phyloP scores from a whole-genome alignment of 225 moss, liverwort and hornwort species.

The Bryum argenteum region DNA sequence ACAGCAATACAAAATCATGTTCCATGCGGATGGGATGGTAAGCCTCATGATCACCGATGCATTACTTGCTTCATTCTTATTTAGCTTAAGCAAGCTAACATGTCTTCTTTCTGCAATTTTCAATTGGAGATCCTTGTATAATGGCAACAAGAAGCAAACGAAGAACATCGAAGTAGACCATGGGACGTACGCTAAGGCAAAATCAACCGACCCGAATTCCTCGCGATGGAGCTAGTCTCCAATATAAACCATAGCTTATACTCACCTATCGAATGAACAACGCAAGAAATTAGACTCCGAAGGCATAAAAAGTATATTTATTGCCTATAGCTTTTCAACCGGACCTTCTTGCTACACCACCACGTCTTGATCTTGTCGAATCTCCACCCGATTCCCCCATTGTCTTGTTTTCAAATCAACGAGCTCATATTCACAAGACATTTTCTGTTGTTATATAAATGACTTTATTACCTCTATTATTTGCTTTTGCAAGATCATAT shows the following conservation, averaged over 20 bases:
- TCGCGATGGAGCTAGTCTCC: slow-evolving; percentile 96
- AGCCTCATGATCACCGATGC: slow-evolving; percentile 13
- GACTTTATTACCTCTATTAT: no score
- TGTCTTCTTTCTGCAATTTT: slow-evolving; percentile 61
- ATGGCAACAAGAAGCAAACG: slow-evolving; percentile 88
- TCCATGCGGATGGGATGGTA: slow-evolving; percentile 99
- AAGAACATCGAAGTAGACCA: slow-evolving; percentile 76
- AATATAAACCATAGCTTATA: slow-evolving; percentile 53
- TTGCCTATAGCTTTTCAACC: not conserved
- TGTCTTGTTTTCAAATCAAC: not conserved
- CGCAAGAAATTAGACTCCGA: no score
- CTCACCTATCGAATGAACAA: no score
- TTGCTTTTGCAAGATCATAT: no score
- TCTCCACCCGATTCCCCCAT: not conserved
- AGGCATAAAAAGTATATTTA: no score
- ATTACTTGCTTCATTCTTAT: slow-evolving; percentile 1
- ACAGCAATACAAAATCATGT: slow-evolving; percentile 94
- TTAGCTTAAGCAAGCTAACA: slow-evolving; percentile 1
- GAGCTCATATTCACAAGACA: no score
- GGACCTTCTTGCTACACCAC: not conserved
- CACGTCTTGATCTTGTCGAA: not conserved
- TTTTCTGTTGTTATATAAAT: no score
- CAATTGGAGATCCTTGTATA: slow-evolving; percentile 94
- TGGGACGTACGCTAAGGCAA: slow-evolving; percentile 78
- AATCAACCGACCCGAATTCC: slow-evolving; percentile 92